These are phyloP conservation scores for Endocarpon pusillum DNA, from an alignment of 495 filamentous ascomycete genomes.

Conservation along the genomic window DNA sequence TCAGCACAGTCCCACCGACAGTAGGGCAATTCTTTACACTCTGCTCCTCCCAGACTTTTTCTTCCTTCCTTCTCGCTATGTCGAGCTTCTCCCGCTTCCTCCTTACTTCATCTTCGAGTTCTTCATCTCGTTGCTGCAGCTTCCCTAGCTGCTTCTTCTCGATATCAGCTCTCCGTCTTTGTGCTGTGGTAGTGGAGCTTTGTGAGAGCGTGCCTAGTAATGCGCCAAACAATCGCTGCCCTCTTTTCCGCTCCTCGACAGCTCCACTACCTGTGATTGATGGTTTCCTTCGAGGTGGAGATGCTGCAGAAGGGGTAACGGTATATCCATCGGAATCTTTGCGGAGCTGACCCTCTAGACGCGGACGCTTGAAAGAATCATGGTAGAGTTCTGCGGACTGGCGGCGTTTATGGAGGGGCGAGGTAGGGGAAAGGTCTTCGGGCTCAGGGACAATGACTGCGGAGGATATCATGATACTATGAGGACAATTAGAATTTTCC, in stretches of 20 bases:
- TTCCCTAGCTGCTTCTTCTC: conserved; percentile 80
- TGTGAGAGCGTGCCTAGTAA: conserved; percentile 78
- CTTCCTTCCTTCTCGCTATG: conserved; percentile 43
- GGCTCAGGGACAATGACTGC: conserved; percentile 45
- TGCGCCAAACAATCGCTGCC: conserved; percentile 77
- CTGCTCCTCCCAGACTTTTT: conserved; percentile 61
- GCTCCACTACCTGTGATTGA: conserved; percentile 25
- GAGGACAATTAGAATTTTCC: no score
- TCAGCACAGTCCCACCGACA: conserved; percentile 14
- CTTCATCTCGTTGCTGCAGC: conserved; percentile 53
- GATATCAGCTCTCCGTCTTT: conserved; percentile 71
- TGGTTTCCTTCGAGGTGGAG: conserved; percentile 22
- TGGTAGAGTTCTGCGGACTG: conserved; percentile 9
- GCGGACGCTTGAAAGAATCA: conserved; percentile 8
- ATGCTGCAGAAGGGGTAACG: conserved; percentile 5
- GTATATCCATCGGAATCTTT: conserved; percentile 6
- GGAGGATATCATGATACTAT: conserved; percentile 34
- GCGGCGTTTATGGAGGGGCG: conserved; percentile 5
- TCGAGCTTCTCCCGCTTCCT: conserved; percentile 43
- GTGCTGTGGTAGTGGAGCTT: conserved; percentile 45
- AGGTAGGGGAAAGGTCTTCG: conserved; percentile 15
- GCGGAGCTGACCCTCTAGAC: no score
- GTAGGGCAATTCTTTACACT: conserved; percentile 42
- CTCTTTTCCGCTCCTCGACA: conserved; percentile 70
- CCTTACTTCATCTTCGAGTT: conserved; percentile 50